Base-by-base conservation (phyloP, 345 rosid species). In the Gossypium arboreum region DNA sequence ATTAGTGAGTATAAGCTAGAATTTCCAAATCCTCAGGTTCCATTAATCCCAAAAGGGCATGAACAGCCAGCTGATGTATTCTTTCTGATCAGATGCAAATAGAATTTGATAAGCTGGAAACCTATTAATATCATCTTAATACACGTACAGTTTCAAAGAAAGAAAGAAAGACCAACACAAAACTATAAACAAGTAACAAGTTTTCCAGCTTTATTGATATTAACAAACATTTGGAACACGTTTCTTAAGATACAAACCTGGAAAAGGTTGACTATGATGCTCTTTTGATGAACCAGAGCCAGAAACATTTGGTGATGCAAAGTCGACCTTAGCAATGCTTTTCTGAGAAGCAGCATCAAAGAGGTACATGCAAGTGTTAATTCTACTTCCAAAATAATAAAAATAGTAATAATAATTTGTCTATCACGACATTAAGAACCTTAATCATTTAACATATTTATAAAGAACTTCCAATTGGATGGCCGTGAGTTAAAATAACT, bases 281-380 rank as follows among this genome's bases (percentile, higher is more conserved):
- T 86, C 89, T 72, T 84, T 85, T 50, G 87, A 75, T 72, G 91
- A 81, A 76, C 81, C 76, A 73, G 82, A 82, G 66, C 81, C 85
- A 4, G 88, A 87, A 57, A 78, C 54, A 76, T 80, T 77, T 72
- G 86, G 81, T 5, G 86, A 81, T 71, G 81, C 83, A 25, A 74
- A 45, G 75, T 76, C 90, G 10, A 57, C 50, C 78, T 72, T 80
- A 48, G 73, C 57, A 75, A 51, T 41, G 51, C 55, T 72, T 73
- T 73, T 83, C 92, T 88, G 85, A 69, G 22, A 69, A 69, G 72
- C 16, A 70, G 43, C 62, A 76, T 27, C 48, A 73, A 45, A 47
- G 9, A 44, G 12, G 12, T 24, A 24, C 29, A 69, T 8, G 57
- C 47, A 39, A 12, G 12, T 45, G 50, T 24, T 66, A 34, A 56